Evolutionary conservation across 768 basidiomycete genomes (phyloP).

Genomic region (Mrakia gelida): DNA sequence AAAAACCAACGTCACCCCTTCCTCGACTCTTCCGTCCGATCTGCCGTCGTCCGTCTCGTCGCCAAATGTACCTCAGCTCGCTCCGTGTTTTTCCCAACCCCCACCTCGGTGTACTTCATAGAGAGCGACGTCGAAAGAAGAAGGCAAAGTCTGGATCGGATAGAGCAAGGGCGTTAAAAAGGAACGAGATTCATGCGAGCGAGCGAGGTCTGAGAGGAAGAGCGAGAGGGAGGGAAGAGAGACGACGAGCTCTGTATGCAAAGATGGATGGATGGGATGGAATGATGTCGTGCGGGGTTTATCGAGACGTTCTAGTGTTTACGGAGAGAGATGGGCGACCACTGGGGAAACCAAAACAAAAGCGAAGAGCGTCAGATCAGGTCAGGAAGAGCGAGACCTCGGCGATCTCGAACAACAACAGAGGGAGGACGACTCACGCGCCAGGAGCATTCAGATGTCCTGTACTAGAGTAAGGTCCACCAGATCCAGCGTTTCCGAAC

Average conservation of each 20-base stretch:
- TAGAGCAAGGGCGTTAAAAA: background rate
- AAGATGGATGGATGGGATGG: too few relatives aligned
- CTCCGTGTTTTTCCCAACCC: too few relatives aligned
- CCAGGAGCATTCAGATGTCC: background rate
- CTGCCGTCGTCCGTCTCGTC: background rate
- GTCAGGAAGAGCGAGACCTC: background rate
- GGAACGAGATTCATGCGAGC: background rate
- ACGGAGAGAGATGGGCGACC: slow-evolving; percentile 12
- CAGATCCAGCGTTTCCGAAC: slow-evolving; percentile 13
- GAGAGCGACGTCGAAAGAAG: background rate
- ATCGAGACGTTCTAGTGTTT: background rate
- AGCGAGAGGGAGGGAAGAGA: background rate
- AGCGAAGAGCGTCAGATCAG: too few relatives aligned
- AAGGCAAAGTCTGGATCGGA: background rate
- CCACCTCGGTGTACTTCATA: background rate
- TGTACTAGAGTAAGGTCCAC: background rate
- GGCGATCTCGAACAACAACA: background rate
- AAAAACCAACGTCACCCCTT: background rate
- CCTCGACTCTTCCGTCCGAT: background rate
- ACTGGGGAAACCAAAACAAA: background rate
- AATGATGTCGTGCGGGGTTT: too few relatives aligned
- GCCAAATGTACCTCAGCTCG: background rate
- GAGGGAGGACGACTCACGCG: background rate
- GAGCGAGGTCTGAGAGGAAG: background rate
- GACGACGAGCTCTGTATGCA: background rate